A percentile compares a stretch with the other conserved stretches of the same genome.
Conservation (phyloP, 2,329 filamentous ascomycete genomes). For the Trichoderma polysporum region DNA sequence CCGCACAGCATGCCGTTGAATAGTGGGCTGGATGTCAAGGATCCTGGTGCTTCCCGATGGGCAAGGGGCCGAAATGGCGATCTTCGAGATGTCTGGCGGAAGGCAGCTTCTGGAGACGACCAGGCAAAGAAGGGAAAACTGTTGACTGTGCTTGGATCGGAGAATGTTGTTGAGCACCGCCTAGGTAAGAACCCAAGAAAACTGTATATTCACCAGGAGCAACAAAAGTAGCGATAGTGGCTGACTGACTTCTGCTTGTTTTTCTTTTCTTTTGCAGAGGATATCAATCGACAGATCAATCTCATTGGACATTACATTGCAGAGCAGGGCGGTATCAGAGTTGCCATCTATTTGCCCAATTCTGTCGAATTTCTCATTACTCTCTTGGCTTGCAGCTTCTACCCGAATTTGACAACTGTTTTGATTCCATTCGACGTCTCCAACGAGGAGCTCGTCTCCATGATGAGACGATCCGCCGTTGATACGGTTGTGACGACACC, state of each 20-base stretch:
- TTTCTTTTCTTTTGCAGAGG: constrained; percentile 43
- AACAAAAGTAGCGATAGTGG: neutral
- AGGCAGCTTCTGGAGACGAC: constrained; percentile 62
- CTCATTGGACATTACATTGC: constrained; percentile 77
- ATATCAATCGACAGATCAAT: constrained; percentile 82
- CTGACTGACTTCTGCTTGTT: constrained; percentile 13
- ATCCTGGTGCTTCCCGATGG: constrained; percentile 78
- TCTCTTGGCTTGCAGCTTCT: constrained; percentile 87
- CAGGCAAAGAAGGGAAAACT: constrained; percentile 70
- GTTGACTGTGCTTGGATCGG: constrained; percentile 74
- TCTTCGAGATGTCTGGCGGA: constrained; percentile 85
- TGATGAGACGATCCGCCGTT: constrained; percentile 70
- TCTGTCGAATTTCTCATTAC: constrained; percentile 82
- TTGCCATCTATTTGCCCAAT: constrained; percentile 91
- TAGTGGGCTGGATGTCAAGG: constrained; percentile 77
- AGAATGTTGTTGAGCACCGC: constrained; percentile 71
- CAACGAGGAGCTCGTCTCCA: constrained; percentile 65
- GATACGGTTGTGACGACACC: constrained; percentile 83
- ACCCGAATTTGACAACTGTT: constrained; percentile 74
- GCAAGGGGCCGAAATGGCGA: constrained; percentile 81
- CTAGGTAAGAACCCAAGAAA: constrained; percentile 45
- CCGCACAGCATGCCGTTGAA: constrained; percentile 83
- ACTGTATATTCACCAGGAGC: neutral
- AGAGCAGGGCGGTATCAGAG: constrained; percentile 68
- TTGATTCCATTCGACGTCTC: constrained; percentile 80